Conservation (phyloP, 2,329 filamentous ascomycete genomes). For the Hymenoscyphus infarciens region DNA sequence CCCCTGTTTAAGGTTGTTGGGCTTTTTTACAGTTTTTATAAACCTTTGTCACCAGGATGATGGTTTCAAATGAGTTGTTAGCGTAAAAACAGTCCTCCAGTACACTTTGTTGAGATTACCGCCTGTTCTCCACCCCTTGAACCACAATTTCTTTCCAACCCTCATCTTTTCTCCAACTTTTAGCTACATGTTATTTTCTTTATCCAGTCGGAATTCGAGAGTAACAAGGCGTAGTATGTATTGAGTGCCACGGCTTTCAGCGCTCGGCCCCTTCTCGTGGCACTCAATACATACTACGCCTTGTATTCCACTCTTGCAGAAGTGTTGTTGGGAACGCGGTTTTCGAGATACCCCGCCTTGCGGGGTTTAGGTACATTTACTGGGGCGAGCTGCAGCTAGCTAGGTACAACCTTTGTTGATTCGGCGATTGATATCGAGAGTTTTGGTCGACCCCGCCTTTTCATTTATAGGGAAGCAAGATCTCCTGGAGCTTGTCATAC, state of each 20-base stretch:
- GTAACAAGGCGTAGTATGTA: no score
- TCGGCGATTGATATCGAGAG: not conserved
- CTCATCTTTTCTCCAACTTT: not conserved
- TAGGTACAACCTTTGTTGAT: not conserved
- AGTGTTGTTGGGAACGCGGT: not conserved
- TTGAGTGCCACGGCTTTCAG: no score
- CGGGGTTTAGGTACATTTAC: not conserved
- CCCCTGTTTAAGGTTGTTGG: no score
- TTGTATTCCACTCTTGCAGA: not conserved
- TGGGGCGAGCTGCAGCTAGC: not conserved
- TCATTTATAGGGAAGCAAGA: not conserved
- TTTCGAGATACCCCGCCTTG: not conserved
- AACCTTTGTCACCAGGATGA: no score
- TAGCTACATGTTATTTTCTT: not conserved
- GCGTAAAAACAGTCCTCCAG: no score
- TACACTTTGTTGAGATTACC: not conserved
- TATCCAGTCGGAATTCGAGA: constrained; percentile 1
- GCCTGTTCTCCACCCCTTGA: not conserved
- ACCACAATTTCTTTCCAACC: not conserved
- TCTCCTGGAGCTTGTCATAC: not conserved
- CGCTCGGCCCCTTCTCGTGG: no score
- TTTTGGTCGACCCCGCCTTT: not conserved
- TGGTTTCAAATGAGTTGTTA: no score
- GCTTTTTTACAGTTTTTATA: no score
- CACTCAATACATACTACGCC: no score